phyloP scores from a whole-genome alignment of 305 asterid genomes.

The Nicotiana rustica region DNA sequence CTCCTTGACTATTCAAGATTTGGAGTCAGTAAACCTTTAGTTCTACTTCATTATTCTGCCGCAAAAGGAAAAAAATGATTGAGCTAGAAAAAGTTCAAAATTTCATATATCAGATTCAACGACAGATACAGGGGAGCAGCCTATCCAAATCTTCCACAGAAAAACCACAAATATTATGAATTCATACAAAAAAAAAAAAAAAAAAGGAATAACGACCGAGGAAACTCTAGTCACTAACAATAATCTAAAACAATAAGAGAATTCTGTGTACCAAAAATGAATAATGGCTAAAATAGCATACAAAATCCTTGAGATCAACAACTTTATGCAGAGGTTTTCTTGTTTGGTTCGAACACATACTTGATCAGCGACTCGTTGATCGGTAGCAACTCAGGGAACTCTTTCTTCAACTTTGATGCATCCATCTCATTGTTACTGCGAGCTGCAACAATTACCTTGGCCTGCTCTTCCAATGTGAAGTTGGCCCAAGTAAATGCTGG shows the following conservation, averaged over 20 bases:
- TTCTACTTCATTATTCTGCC: not conserved
- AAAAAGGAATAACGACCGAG: slow-evolving; percentile 13
- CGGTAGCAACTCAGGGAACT: slow-evolving; percentile 71
- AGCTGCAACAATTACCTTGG: slow-evolving; percentile 77
- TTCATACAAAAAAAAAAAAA: slow-evolving; percentile 27
- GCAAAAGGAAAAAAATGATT: not conserved
- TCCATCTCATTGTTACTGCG: slow-evolving; percentile 80
- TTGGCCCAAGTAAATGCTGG: slow-evolving; percentile 60
- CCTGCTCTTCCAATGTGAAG: slow-evolving; percentile 80
- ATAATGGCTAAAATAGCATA: slow-evolving; percentile 27
- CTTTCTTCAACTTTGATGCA: slow-evolving; percentile 71
- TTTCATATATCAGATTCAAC: not conserved
- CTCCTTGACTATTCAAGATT: too few relatives aligned
- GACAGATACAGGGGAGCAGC: not conserved
- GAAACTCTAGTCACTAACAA: slow-evolving; percentile 15
- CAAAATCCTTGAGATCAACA: slow-evolving; percentile 17
- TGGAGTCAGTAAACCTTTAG: too few relatives aligned
- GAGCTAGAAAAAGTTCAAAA: slow-evolving; percentile 19
- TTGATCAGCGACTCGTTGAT: slow-evolving; percentile 75
- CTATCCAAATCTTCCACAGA: not conserved
- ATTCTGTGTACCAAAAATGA: not conserved
- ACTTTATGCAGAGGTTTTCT: slow-evolving; percentile 51
- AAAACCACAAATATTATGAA: not conserved
- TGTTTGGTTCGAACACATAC: slow-evolving; percentile 70
- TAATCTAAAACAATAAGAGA: slow-evolving; percentile 10